Conservation (phyloP, 768 basidiomycete genomes). For the Clavaria fumosa region DNA sequence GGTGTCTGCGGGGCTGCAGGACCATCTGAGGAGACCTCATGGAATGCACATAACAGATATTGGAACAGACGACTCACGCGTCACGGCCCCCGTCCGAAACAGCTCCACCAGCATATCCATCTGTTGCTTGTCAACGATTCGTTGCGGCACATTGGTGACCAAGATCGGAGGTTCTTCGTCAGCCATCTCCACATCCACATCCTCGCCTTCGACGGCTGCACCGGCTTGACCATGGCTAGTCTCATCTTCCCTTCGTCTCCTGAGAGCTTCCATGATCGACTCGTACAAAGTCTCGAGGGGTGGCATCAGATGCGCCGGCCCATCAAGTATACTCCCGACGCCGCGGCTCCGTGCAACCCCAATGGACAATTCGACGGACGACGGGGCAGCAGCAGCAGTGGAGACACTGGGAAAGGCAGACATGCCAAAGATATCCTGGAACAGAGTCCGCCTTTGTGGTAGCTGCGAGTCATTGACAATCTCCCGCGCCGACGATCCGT, state of each 20-base stretch:
- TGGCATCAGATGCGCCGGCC: constrained; percentile 64
- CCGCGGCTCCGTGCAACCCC: constrained; percentile 21
- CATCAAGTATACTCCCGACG: constrained; percentile 38
- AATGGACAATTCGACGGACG: constrained; percentile 6
- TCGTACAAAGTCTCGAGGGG: constrained; percentile 47
- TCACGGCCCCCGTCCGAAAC: constrained; percentile 38
- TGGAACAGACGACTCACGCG: constrained; percentile 20
- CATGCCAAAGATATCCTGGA: constrained; percentile 84
- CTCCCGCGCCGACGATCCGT: constrained; percentile 26
- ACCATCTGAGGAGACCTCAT: neutral
- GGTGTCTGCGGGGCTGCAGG: neutral
- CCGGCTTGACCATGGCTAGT: no score
- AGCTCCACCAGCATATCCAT: constrained; percentile 44
- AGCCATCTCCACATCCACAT: constrained; percentile 32
- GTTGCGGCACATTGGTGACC: constrained; percentile 13
- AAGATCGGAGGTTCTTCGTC: constrained; percentile 16
- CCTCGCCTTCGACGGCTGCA: no score
- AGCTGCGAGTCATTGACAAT: constrained; percentile 18
- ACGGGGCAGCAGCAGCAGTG: constrained; percentile 10
- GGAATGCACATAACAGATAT: neutral
- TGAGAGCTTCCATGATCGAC: neutral
- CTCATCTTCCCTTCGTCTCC: no score
- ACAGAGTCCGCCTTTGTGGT: constrained; percentile 45
- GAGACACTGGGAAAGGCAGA: constrained; percentile 39
- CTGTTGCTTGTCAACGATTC: constrained; percentile 35